Evolutionary conservation across 106 monocot genomes (phyloP).

Genomic region (Amphibolis antarctica): DNA sequence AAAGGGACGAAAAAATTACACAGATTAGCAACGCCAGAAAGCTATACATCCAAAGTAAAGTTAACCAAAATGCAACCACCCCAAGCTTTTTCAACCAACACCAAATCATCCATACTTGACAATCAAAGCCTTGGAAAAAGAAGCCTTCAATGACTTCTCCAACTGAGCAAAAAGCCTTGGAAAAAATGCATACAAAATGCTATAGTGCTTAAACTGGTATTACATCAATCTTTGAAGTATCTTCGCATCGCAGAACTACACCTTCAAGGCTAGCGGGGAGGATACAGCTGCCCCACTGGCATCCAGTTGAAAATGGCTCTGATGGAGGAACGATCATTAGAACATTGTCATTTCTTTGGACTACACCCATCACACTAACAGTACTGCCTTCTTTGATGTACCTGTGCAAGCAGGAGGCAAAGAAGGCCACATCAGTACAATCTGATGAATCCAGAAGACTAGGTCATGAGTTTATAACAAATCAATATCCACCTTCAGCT

Average conservation of each 20-base stretch:
- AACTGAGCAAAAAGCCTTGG: too few relatives aligned
- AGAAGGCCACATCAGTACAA: not conserved
- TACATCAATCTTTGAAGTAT: slow-evolving; percentile 42
- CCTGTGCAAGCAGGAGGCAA: not conserved
- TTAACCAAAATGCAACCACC: too few relatives aligned
- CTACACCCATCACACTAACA: slow-evolving; percentile 59
- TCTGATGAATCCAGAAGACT: not conserved
- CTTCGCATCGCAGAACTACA: slow-evolving; percentile 37
- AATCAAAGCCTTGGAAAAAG: too few relatives aligned
- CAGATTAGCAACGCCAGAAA: too few relatives aligned
- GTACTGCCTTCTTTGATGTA: slow-evolving; percentile 63
- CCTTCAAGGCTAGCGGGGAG: slow-evolving; percentile 46
- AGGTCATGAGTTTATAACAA: too few relatives aligned
- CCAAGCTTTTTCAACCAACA: too few relatives aligned
- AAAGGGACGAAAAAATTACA: too few relatives aligned
- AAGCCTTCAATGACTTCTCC: too few relatives aligned
- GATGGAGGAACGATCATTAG: slow-evolving; percentile 57
- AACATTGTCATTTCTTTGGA: slow-evolving; percentile 42
- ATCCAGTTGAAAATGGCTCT: slow-evolving; percentile 43
- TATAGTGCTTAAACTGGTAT: slow-evolving; percentile 25
- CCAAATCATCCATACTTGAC: too few relatives aligned
- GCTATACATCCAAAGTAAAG: too few relatives aligned
- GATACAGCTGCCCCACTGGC: slow-evolving; percentile 42
- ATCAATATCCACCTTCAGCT: too few relatives aligned
- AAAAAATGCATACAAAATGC: too few relatives aligned